These are phyloP conservation scores for Naematelia encephala DNA, from an alignment of 768 basidiomycete genomes.

Conservation along the genomic window DNA sequence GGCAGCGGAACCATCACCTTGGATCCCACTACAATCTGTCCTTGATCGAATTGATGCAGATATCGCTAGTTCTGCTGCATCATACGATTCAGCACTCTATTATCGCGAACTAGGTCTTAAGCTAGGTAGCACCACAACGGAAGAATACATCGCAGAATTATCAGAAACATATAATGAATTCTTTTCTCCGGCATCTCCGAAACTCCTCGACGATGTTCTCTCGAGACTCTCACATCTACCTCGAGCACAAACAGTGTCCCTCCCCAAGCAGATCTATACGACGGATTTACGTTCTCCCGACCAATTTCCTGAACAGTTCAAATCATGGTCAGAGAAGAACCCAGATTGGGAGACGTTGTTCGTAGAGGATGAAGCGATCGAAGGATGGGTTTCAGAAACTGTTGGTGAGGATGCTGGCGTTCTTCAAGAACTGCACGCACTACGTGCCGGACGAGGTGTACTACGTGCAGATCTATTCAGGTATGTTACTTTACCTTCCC, in stretches of 20 bases:
- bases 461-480: constrained; percentile 21
- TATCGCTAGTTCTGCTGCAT: not conserved
- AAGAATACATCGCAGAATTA: constrained; percentile 7
- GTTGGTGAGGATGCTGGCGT: constrained; percentile 7
- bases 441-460: constrained; percentile 18
- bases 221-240: constrained; percentile 11
- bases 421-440: constrained; percentile 15
- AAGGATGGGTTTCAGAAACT: constrained; percentile 17
- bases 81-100: constrained; percentile 4
- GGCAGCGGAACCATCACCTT: not conserved
- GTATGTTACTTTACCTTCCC: constrained; percentile 1
- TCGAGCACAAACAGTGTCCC: not conserved
- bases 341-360: constrained; percentile 18
- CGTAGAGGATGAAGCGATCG: constrained; percentile 22
- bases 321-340: constrained; percentile 20
- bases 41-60: not conserved
- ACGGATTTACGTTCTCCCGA: constrained; percentile 14
- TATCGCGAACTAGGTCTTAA: constrained; percentile 2
- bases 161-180: constrained; percentile 2
- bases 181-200: constrained; percentile 2
- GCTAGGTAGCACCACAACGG: constrained; percentile 3
- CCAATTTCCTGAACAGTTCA: constrained; percentile 28
- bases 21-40: not conserved
- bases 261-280: constrained; percentile 31
- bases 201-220: constrained; percentile 7